These are phyloP conservation scores for Smittium mucronatum DNA, from an alignment of 371 early-diverging fungal species.

Conservation along the genomic window DNA sequence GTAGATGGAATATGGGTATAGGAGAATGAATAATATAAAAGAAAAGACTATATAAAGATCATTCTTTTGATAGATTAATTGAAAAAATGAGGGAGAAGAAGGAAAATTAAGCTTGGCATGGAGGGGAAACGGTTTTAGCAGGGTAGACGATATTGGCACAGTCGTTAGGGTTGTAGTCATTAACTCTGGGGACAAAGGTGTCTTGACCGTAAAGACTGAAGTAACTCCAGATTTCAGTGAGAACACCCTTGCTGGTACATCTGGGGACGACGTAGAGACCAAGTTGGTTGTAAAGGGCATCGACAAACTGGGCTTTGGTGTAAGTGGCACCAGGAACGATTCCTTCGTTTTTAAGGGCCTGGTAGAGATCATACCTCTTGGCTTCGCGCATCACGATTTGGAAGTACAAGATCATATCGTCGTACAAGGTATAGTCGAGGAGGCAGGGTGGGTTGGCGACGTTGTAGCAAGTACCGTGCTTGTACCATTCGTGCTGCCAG, in stretches of 20 bases:
- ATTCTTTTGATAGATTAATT: too few relatives aligned
- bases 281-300: not conserved
- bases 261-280: not conserved
- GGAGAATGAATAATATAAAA: too few relatives aligned
- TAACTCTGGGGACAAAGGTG: not conserved
- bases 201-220: not conserved
- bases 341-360: slow-evolving; percentile 36
- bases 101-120: not conserved
- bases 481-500: slow-evolving; percentile 64
- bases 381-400: slow-evolving; percentile 37
- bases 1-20: too few relatives aligned
- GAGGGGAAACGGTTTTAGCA: not conserved
- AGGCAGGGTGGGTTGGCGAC: slow-evolving; percentile 45
- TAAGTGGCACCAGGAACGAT: slow-evolving; percentile 38
- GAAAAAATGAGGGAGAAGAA: too few relatives aligned
- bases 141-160: not conserved
- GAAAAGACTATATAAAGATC: too few relatives aligned
- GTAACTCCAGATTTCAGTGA: not conserved
- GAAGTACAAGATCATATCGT: slow-evolving; percentile 48
- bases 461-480: slow-evolving; percentile 64
- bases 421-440: slow-evolving; percentile 29
- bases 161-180: not conserved
- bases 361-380: slow-evolving; percentile 40
- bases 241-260: not conserved
- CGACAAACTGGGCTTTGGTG: not conserved